Conservation (phyloP, 1,139 yeast genomes). For the Ogataea hybrid region DNA sequence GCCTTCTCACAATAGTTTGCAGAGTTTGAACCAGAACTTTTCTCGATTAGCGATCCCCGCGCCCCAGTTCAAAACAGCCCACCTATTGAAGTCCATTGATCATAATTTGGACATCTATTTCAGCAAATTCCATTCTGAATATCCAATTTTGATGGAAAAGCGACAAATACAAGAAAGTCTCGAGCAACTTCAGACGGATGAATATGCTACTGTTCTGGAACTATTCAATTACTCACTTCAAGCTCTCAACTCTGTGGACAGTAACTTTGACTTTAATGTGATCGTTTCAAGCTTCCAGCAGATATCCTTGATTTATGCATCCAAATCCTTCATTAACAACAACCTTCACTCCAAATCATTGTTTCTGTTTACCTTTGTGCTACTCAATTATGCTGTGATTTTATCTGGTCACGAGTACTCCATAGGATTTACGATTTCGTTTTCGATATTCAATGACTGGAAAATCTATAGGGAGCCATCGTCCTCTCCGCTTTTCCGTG, state of each 20-base stretch:
- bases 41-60: slow-evolving; percentile 30
- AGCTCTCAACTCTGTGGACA: slow-evolving; percentile 43
- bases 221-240: slow-evolving; percentile 52
- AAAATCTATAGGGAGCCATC: slow-evolving; percentile 38
- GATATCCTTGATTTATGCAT: slow-evolving; percentile 45
- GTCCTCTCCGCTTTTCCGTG: slow-evolving; percentile 31
- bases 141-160: slow-evolving; percentile 58
- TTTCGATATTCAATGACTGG: slow-evolving; percentile 59
- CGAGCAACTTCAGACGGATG: slow-evolving; percentile 38
- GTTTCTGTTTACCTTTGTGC: slow-evolving; percentile 45
- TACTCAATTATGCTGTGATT: slow-evolving; percentile 55
- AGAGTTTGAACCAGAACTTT: slow-evolving; percentile 44
- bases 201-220: slow-evolving; percentile 42
- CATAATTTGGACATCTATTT: slow-evolving; percentile 41
- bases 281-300: slow-evolving; percentile 41
- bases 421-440: slow-evolving; percentile 51
- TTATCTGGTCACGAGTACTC: slow-evolving; percentile 59
- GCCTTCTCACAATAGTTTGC: slow-evolving; percentile 33
- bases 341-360: slow-evolving; percentile 37
- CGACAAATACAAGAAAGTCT: slow-evolving; percentile 32
- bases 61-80: slow-evolving; percentile 15
- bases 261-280: slow-evolving; percentile 31
- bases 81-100: slow-evolving; percentile 19
- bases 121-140: slow-evolving; percentile 48
- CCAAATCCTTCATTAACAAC: slow-evolving; percentile 33